Base-by-base conservation (phyloP, 1,284 basidiomycete genomes). In the Bothia castanella region DNA sequence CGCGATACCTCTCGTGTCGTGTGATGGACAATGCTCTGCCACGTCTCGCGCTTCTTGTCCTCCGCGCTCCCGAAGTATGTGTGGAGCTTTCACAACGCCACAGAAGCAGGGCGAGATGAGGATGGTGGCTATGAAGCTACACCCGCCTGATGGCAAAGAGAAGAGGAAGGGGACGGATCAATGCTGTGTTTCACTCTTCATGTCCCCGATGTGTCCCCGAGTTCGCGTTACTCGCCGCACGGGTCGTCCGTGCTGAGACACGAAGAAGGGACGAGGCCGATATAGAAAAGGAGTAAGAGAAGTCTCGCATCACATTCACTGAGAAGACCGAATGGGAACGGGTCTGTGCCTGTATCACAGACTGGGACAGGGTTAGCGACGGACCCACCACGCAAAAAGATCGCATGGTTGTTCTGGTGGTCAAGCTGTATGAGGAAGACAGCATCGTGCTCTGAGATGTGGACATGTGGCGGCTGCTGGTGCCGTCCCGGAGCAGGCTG, bases 121-220 rank as follows among this genome's bases (percentile, higher is more conserved):
- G 19, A 12, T 21, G 49, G 41, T 3, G 11, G 4, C 2, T 51
- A 53, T 13, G 52, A 57, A 27, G 21, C 27, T 5, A 65, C 62
- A 4, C 60, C 56, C 56, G 56, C 25, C 25, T 9, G 25, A 25
- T 5, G 25, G 25, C 25, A 25, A 25, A 9, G 9, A 4, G 23
- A 12, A n/a, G 35, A 51, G 27, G n/a, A 45, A 11, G 34, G 59
- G 30, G 27, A 61, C 21, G 63, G 17, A 17, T 37, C 43, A 10
- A 61, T 30, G 42, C 63, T 70, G 39, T 83, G 85, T 2, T 87
- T 85, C 58, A 83, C 86, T 0, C 64, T 89, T 87, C 86, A 0
- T 81, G 87, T 58, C 73, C 89, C 2, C 79, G 86, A 9, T 82
- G 87, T 36, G 83, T 89, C 0, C 85, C 87, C 6, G 84, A 85